Evolutionary conservation across 1,139 yeast genomes (phyloP).

Genomic region (Nakaseomyces kungkrabaensis): DNA sequence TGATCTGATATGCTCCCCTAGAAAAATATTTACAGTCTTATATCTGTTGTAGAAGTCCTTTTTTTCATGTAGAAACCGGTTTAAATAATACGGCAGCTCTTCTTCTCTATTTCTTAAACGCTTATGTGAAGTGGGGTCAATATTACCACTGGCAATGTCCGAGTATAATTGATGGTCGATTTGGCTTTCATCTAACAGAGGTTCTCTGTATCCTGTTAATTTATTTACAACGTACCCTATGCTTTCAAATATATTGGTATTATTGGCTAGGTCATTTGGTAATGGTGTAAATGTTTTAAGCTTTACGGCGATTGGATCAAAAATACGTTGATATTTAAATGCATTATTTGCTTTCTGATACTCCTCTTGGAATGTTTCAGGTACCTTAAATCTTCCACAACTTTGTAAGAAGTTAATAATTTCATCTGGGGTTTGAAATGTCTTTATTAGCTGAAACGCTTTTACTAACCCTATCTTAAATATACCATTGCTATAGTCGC

Average conservation of each 20-base stretch:
- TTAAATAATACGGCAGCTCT: constrained; percentile 21
- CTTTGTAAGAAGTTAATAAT: constrained; percentile 46
- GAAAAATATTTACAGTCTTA: neutral
- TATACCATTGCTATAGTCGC: constrained; percentile 86
- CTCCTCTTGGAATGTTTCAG: constrained; percentile 48
- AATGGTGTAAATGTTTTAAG: constrained; percentile 51
- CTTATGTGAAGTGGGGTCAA: constrained; percentile 51
- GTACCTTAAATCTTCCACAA: constrained; percentile 48
- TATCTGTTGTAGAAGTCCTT: neutral
- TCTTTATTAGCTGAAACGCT: constrained; percentile 53
- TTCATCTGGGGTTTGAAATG: constrained; percentile 41
- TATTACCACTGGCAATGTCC: constrained; percentile 51
- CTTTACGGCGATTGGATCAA: constrained; percentile 43
- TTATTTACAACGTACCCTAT: constrained; percentile 43
- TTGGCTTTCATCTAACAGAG: constrained; percentile 28
- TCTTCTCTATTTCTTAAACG: constrained; percentile 33
- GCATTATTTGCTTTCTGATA: constrained; percentile 62
- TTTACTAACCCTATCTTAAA: constrained; percentile 70
- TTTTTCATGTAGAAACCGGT: constrained; percentile 3
- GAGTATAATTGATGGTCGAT: constrained; percentile 37
- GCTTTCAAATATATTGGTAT: constrained; percentile 40
- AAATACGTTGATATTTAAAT: constrained; percentile 77
- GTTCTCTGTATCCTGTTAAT: constrained; percentile 9
- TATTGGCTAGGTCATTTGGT: constrained; percentile 31
- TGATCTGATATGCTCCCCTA: neutral